Evolutionary conservation across 148 eudicot species (phyloP).

Genomic region (Oxyria digyna): DNA sequence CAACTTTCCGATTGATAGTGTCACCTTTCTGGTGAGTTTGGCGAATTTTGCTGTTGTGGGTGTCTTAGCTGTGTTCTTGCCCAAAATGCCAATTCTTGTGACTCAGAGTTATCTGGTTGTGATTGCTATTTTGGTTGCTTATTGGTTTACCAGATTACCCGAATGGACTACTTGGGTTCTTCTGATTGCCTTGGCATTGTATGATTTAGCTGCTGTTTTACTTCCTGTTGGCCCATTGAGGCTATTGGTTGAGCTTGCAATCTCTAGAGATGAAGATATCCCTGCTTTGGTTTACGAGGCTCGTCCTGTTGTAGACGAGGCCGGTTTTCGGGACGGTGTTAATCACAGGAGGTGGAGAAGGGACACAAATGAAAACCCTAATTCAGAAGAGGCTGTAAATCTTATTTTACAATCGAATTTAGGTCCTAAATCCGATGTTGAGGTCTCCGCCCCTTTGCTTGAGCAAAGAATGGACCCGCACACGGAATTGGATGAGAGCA

Average conservation of each 20-base stretch:
- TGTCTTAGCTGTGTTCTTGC: constrained; percentile 69
- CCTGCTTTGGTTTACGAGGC: constrained; percentile 96
- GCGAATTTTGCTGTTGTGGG: constrained; percentile 73
- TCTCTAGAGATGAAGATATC: constrained; percentile 84
- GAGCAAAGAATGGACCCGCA: constrained; percentile 29
- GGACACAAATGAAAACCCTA: constrained; percentile 14
- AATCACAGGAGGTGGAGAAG: constrained; percentile 64
- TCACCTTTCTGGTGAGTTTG: constrained; percentile 45
- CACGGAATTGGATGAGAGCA: constrained; percentile 25
- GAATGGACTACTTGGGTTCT: constrained; percentile 99
- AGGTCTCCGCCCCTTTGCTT: constrained; percentile 54
- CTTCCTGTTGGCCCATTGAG: constrained; percentile 85
- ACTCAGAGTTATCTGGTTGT: constrained; percentile 77
- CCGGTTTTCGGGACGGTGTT: constrained; percentile 12
- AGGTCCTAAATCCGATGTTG: constrained; percentile 22
- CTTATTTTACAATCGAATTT: no score
- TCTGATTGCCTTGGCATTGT: constrained; percentile 76
- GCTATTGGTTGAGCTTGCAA: constrained; percentile 86
- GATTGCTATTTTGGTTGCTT: constrained; percentile 81
- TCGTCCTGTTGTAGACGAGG: constrained; percentile 49
- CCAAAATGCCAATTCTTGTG: constrained; percentile 57
- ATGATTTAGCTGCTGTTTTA: constrained; percentile 93
- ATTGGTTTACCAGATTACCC: constrained; percentile 92
- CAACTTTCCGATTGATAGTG: constrained; percentile 39
- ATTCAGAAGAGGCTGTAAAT: constrained; percentile 5